A percentile compares a stretch with the other conserved stretches of the same genome.
Evolutionary conservation across 805 yeast genomes (phyloP).

Genomic region (Saccharomycopsis amapae): DNA sequence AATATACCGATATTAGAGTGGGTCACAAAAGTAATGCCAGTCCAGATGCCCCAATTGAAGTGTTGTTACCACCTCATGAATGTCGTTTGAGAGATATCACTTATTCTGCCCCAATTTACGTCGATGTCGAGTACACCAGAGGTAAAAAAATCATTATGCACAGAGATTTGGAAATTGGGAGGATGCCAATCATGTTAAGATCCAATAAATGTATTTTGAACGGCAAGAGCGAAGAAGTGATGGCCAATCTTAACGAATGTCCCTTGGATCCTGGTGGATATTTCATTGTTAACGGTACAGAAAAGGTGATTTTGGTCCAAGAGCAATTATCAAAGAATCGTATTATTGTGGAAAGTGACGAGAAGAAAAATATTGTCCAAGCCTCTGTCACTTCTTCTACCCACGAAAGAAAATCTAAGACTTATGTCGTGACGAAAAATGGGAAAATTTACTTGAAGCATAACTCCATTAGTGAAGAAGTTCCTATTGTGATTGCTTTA

Average conservation of each 20-base stretch:
- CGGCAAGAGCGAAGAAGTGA: slow-evolving; percentile 68
- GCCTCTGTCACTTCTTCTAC: slow-evolving; percentile 98
- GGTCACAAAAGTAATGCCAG: slow-evolving; percentile 45
- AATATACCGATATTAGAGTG: slow-evolving; percentile 86
- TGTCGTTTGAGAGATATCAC: slow-evolving; percentile 92
- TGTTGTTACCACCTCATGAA: slow-evolving; percentile 82
- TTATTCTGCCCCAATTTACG: slow-evolving; percentile 90
- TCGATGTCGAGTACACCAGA: slow-evolving; percentile 94
- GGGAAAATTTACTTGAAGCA: slow-evolving; percentile 87
- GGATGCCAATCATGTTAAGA: slow-evolving; percentile 98
- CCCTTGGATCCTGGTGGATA: slow-evolving; percentile 99
- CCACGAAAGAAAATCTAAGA: slow-evolving; percentile 95
- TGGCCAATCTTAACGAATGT: slow-evolving; percentile 89
- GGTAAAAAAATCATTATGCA: slow-evolving; percentile 89
- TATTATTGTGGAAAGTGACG: slow-evolving; percentile 96
- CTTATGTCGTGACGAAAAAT: slow-evolving; percentile 89
- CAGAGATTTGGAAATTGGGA: slow-evolving; percentile 86
- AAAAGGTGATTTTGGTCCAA: slow-evolving; percentile 92
- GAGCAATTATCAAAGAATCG: slow-evolving; percentile 96
- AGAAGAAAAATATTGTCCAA: slow-evolving; percentile 87
- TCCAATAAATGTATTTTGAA: slow-evolving; percentile 84
- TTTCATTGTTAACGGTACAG: slow-evolving; percentile 96
- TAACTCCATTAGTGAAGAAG: slow-evolving; percentile 90
- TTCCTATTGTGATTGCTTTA: slow-evolving; percentile 86
- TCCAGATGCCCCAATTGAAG: slow-evolving; percentile 38